phyloP scores from a whole-genome alignment of 495 filamentous ascomycete species.

The Neurospora sublineolata region DNA sequence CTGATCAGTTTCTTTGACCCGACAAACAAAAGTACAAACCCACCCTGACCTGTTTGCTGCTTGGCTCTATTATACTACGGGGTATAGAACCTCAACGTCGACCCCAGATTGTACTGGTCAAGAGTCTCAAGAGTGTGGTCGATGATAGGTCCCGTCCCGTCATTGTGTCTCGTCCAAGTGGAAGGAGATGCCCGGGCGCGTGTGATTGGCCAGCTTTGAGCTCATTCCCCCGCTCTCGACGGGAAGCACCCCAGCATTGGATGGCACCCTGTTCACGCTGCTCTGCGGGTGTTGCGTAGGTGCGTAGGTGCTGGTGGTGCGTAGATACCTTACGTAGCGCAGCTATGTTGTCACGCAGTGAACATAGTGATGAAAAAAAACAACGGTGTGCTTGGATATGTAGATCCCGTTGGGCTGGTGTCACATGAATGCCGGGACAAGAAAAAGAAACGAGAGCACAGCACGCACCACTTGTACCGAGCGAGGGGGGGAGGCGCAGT shows the following conservation, averaged over 20 bases:
- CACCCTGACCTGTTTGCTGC: not conserved
- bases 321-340: not conserved
- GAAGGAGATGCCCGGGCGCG: not conserved
- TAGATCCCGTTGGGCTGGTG: not conserved
- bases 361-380: not conserved
- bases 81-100: not conserved
- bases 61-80: not conserved
- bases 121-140: not conserved
- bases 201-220: constrained; percentile 4
- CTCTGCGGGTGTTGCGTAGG: not conserved
- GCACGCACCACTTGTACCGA: not conserved
- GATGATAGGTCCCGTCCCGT: not conserved
- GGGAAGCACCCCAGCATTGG: not conserved
- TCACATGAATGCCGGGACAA: not conserved
- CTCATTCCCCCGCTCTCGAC: constrained; percentile 1
- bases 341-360: not conserved
- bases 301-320: not conserved
- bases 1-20: not conserved
- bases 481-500: not conserved
- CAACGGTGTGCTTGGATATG: not conserved
- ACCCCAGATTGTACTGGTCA: not conserved
- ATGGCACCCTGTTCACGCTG: constrained; percentile 1
- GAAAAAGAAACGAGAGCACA: not conserved
- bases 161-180: not conserved
- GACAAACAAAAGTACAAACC: not conserved